Base-by-base conservation (phyloP, 352 stramenopile species). In the Pythium phragmiticola region DNA sequence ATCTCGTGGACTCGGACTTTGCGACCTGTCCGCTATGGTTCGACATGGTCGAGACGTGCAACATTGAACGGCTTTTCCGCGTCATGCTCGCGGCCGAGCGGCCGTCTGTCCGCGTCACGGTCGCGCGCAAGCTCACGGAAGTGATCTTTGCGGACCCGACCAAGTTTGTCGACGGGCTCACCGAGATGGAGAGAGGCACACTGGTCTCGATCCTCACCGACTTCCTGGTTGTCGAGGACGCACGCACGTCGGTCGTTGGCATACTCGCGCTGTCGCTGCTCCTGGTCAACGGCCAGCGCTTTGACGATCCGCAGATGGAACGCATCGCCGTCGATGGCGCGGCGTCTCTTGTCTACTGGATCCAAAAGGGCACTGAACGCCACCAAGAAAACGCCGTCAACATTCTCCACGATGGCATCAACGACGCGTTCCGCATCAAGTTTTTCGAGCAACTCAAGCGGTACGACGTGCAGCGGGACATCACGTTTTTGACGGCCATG, bases 21-120 rank as follows among this genome's bases (percentile, higher is more conserved):
- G 80, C 83, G 13, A 92, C 82, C 30, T 94, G 85, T 49, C 85
- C 85, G 8, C 57, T 94, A n/a, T 94, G 85, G 85, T 69, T 88
- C 39, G 68, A 89, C 58, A 63, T 91, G 53, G 87, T 94, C 30
- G 80, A 91, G 57, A 80, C 34, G 14, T 75, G 74, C 12, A 79
- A 89, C 52, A 76, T 92, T 21, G 70, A 81, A 30, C 65, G 80
- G 7, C 70, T 84, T 33, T 92, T 89, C 58, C 72, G 74, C 16
- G 74, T 92, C 9, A 71, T 91, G 28, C 68, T 89, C 9, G 69
- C 74, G 8, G 74, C 83, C 0, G 81, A 84, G 54, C 69, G 68
- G n/a, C 39, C 74, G 14, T 80, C 77, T 8, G 78, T 94, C 33
- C 77, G 88, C 49, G 76, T 91, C 6, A 89, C 80, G 0, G 79